phyloP scores from a whole-genome alignment of 2,329 filamentous ascomycete species.

The Colletotrichum tanaceti region DNA sequence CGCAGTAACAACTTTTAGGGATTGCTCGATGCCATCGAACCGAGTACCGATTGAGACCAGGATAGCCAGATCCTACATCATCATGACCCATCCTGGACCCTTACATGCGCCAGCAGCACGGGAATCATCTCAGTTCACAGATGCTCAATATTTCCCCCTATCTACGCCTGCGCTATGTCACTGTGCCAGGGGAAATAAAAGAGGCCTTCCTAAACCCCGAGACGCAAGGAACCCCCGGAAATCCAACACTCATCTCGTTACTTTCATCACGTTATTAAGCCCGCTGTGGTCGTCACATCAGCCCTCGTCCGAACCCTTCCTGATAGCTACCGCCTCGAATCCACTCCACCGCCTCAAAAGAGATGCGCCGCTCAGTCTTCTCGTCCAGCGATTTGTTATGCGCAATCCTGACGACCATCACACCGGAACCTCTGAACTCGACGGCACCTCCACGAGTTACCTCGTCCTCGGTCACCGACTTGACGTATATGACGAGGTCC shows the following conservation, averaged over 20 bases:
- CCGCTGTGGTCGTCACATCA: slow-evolving; percentile 14
- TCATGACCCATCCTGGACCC: neutral
- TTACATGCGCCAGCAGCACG: neutral
- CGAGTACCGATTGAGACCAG: neutral
- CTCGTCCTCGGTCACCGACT: slow-evolving; percentile 52
- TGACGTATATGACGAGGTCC: slow-evolving; percentile 80
- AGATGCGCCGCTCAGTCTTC: slow-evolving; percentile 77
- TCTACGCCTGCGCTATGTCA: slow-evolving; percentile 40
- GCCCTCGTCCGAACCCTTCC: slow-evolving; percentile 43
- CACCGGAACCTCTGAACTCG: slow-evolving; percentile 66
- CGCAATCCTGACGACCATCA: slow-evolving; percentile 66
- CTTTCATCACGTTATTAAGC: slow-evolving; percentile 16
- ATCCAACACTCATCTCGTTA: neutral
- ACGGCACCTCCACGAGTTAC: slow-evolving; percentile 59
- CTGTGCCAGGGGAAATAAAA: slow-evolving; percentile 1
- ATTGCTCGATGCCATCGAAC: neutral
- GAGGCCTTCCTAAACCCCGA: slow-evolving; percentile 2
- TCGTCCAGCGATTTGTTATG: slow-evolving; percentile 66
- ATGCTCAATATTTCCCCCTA: slow-evolving; percentile 20
- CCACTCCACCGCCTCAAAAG: slow-evolving; percentile 91
- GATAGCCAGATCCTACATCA: neutral
- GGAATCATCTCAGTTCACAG: neutral
- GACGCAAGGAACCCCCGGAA: neutral
- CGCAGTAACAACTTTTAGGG: too few species aligned
- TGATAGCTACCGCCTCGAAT: slow-evolving; percentile 63